Evolutionary conservation across 2,329 filamentous ascomycete species (phyloP).

Genomic region (Xylariaceae sp.): DNA sequence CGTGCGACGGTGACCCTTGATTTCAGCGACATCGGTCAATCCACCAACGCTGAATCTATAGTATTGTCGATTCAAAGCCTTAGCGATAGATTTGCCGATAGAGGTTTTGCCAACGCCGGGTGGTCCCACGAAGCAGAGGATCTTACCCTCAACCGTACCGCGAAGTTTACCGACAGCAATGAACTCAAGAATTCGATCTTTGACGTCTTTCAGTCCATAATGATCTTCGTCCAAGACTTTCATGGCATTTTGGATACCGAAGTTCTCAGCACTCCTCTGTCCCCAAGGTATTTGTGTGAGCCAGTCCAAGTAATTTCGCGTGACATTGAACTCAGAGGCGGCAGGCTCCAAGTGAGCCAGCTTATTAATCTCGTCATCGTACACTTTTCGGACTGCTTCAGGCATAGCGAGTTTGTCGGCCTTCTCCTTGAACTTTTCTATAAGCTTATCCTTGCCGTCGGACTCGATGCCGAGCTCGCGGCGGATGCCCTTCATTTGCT

Average conservation of each 20-base stretch:
- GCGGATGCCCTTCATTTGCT: constrained; percentile 98
- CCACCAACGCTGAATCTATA: constrained; percentile 98
- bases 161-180: constrained; percentile 97
- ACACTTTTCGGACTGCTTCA: constrained; percentile 92
- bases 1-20: constrained; percentile 94
- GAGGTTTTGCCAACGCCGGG: constrained; percentile 98
- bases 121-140: constrained; percentile 93
- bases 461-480: constrained; percentile 94
- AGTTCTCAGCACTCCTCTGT: constrained; percentile 91
- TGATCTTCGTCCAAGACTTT: constrained; percentile 93
- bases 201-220: constrained; percentile 95
- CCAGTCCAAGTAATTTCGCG: constrained; percentile 97
- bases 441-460: constrained; percentile 95
- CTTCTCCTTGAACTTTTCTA: constrained; percentile 97
- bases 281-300: constrained; percentile 98
- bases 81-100: constrained; percentile 96
- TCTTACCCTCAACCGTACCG: constrained; percentile 96
- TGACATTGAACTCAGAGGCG: constrained; percentile 97
- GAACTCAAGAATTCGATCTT: constrained; percentile 96
- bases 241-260: constrained; percentile 87
- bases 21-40: constrained; percentile 94
- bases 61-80: constrained; percentile 91
- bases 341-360: constrained; percentile 91
- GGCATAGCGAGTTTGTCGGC: constrained; percentile 93
- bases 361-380: constrained; percentile 97